Evolutionary conservation across 371 early-diverging fungal genomes (phyloP).

Genomic region (Amoeboaphelidium occidentale): DNA sequence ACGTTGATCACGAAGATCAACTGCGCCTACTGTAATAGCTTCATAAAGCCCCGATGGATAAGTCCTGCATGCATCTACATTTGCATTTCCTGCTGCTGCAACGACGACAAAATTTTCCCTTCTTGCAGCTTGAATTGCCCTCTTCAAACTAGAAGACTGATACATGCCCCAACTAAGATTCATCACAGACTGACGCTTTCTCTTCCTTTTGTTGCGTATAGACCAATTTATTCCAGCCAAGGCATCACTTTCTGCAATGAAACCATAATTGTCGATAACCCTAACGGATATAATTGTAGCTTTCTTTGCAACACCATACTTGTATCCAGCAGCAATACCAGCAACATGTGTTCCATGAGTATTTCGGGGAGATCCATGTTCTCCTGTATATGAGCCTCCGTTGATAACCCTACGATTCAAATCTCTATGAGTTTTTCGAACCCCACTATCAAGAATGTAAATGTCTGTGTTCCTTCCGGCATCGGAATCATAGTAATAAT

Average conservation of each 20-base stretch:
- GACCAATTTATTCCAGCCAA: background rate
- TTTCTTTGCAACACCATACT: conserved; percentile 77
- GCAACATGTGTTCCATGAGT: conserved; percentile 55
- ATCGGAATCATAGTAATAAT: background rate
- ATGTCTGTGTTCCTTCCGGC: background rate
- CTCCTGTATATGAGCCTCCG: background rate
- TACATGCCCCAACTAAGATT: background rate
- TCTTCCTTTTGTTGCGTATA: conserved; percentile 3
- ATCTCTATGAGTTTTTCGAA: background rate
- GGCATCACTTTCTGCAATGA: background rate
- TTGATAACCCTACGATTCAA: background rate
- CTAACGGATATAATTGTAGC: background rate
- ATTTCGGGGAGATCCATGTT: background rate
- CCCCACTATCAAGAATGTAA: background rate
- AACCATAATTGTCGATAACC: background rate
- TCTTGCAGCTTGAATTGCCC: background rate
- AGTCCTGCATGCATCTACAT: conserved; percentile 14
- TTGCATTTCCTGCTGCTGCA: conserved; percentile 19
- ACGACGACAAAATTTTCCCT: conserved; percentile 6
- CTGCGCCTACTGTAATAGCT: conserved; percentile 14
- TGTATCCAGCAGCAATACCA: conserved; percentile 71
- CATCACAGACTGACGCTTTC: background rate
- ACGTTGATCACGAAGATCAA: conserved; percentile 28
- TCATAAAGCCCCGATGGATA: conserved; percentile 14
- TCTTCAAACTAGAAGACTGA: background rate